Evolutionary conservation across 345 rosid genomes (phyloP), one percentile per base, ranked within the genome.

Genomic region (Eucalyptus melliodora): DNA sequence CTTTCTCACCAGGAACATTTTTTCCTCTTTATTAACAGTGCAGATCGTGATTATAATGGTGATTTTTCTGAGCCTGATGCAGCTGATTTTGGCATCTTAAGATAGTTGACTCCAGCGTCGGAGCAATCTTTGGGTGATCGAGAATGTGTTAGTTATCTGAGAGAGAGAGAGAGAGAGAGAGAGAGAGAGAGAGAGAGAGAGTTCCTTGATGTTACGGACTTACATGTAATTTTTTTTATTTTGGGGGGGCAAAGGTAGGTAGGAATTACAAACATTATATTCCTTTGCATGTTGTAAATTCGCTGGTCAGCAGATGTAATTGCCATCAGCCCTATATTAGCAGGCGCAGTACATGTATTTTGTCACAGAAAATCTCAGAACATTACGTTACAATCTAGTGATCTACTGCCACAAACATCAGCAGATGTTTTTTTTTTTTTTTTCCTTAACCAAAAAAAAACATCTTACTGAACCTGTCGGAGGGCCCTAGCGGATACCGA

Each of bases 11-110:
- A 2, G 90, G 69, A 30, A 23, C 49, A 81, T 44, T 90, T 87
- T 87, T 86, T 87, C 87, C 44, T 88, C 88, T 92, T 90, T 85
- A 86, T 92, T 47, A 91, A 91, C 97, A 97, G 99, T 51, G 91
- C 85, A 89, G 94, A 88, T 86, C 86, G 89, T 23, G 94, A 95
- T 88, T 62, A 88, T 89, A 90, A 88, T 19, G 95, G 91, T 86
- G 94, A 89, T 60, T 86, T 90, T 87, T 92, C 88, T 89, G 94
- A 90, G 90, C 94, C 94, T 12, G 87, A 92, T 90, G 93, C 83
- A 77, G 47, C 83, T 77, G 83, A 37, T 77, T 77, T 77, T 77
- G 83, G 47, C 45, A 40, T 77, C 40, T n/a, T n/a, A 65, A 65
- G 77, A 65, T 31, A n/a, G 83, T 77, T 21, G 83, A 77, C 9